A percentile compares a stretch with the other conserved stretches of the same genome.
These are phyloP conservation scores for Cornus suecica DNA, from an alignment of 148 eudicot species.

Conservation along the genomic window DNA sequence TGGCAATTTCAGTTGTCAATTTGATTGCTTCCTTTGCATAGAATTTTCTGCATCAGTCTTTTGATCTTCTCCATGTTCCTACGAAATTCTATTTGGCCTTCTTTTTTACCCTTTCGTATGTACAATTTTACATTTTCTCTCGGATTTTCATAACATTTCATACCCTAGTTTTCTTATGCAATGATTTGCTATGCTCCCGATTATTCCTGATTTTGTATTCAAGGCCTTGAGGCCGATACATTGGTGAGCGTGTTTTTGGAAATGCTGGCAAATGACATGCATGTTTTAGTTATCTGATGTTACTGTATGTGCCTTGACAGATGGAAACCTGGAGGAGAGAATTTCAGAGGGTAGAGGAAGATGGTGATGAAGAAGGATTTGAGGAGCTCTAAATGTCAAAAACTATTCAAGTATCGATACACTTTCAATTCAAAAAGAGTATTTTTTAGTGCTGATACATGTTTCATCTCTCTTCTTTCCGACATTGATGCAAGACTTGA, in stretches of 20 bases:
- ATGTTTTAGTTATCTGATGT: background rate
- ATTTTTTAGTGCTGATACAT: too few relatives aligned
- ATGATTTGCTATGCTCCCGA: background rate
- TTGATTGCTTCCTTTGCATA: background rate
- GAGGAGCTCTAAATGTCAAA: constrained; percentile 64
- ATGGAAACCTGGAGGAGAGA: constrained; percentile 91
- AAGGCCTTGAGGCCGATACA: background rate
- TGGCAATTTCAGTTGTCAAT: background rate
- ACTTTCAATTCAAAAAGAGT: too few relatives aligned
- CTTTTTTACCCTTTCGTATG: too few relatives aligned
- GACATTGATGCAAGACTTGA: too few relatives aligned
- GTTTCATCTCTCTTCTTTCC: too few relatives aligned
- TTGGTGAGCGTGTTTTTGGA: background rate
- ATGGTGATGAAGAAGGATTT: constrained; percentile 88
- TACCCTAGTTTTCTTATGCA: background rate
- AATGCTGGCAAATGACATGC: background rate
- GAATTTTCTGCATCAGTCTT: too few relatives aligned
- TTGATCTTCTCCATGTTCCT: background rate
- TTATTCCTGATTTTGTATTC: background rate
- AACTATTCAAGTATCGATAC: background rate
- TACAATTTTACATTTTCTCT: background rate
- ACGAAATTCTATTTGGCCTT: too few relatives aligned
- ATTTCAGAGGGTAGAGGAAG: constrained; percentile 80
- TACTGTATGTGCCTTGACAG: constrained; percentile 33
- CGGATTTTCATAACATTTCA: background rate